These are phyloP conservation scores for Penicillium canescens DNA, from an alignment of 495 filamentous ascomycete genomes.

Conservation along the genomic window DNA sequence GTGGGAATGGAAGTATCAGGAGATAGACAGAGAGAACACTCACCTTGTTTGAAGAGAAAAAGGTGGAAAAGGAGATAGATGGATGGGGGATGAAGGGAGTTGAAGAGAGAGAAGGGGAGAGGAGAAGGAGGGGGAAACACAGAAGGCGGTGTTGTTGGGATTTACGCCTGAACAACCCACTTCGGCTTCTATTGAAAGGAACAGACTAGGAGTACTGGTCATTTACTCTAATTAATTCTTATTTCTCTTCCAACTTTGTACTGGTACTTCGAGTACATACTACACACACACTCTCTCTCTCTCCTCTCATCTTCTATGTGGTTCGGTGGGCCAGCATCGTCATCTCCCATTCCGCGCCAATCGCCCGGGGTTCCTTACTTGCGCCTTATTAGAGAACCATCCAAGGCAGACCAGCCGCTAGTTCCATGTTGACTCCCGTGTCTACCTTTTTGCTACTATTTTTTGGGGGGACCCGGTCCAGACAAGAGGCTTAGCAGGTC, in stretches of 20 bases:
- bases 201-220: not conserved
- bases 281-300: not conserved
- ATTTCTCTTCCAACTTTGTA: not conserved
- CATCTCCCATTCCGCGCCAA: conserved; percentile 47
- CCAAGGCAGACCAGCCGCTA: conserved; percentile 10
- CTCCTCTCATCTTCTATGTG: conserved; percentile 42
- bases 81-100: conserved; percentile 9
- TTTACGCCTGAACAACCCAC: conserved; percentile 13
- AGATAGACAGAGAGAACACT: conserved; percentile 17
- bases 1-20: not conserved
- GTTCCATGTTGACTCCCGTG: not conserved
- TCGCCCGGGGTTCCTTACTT: conserved; percentile 28
- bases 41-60: conserved; percentile 24
- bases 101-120: conserved; percentile 19
- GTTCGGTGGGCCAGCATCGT: conserved; percentile 48
- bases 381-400: conserved; percentile 19
- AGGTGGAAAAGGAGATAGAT: conserved; percentile 19
- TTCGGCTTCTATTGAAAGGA: not conserved
- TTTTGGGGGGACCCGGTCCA: too few species aligned
- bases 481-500: too few species aligned
- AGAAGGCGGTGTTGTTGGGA: conserved; percentile 41
- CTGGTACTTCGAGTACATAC: not conserved
- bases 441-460: too few species aligned
- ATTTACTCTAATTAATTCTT: not conserved
- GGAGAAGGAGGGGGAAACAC: conserved; percentile 27